Evolutionary conservation across 805 yeast species (phyloP).

Genomic region (Candida sanyiensis): DNA sequence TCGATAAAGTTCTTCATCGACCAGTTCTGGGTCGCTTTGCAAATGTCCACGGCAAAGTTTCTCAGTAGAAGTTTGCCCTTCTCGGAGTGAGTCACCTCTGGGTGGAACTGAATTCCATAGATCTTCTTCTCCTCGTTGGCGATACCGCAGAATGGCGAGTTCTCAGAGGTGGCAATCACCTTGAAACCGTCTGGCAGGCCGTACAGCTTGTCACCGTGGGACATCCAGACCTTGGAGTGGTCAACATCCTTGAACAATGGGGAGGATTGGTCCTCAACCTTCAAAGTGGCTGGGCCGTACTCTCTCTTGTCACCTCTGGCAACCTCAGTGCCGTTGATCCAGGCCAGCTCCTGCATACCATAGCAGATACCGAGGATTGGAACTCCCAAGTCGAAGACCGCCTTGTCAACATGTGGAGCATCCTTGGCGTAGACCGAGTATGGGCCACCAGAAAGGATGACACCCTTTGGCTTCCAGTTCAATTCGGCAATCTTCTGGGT

Average conservation of each 20-base stretch:
- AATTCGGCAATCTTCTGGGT: conserved; percentile 93
- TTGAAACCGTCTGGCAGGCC: conserved; percentile 86
- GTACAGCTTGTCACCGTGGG: conserved; percentile 94
- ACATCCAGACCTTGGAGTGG: conserved; percentile 98
- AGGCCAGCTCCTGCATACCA: conserved; percentile 98
- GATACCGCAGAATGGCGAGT: conserved; percentile 95
- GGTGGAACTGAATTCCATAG: conserved; percentile 97
- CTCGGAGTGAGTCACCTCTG: conserved; percentile 95
- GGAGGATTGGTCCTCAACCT: conserved; percentile 60
- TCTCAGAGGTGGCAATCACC: conserved; percentile 83
- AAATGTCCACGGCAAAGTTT: conserved; percentile 90
- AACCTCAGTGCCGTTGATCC: conserved; percentile 90
- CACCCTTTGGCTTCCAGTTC: conserved; percentile 93
- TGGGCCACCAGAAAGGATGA: conserved; percentile 95
- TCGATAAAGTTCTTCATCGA: conserved; percentile 97
- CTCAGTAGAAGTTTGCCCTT: conserved; percentile 82
- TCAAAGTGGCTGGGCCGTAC: conserved; percentile 91
- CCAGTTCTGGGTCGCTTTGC: conserved; percentile 88
- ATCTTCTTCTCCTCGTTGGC: conserved; percentile 67
- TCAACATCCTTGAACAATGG: conserved; percentile 83
- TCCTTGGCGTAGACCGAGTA: conserved; percentile 94
- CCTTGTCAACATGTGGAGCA: conserved; percentile 97
- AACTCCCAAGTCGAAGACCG: conserved; percentile 80
- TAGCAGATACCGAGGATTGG: conserved; percentile 97
- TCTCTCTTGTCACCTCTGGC: conserved; percentile 96